Percentiles rank a stretch among this genome's conserved stretches.
phyloP scores from a whole-genome alignment of 1,284 basidiomycete species.

The Vanrija humicola region DNA sequence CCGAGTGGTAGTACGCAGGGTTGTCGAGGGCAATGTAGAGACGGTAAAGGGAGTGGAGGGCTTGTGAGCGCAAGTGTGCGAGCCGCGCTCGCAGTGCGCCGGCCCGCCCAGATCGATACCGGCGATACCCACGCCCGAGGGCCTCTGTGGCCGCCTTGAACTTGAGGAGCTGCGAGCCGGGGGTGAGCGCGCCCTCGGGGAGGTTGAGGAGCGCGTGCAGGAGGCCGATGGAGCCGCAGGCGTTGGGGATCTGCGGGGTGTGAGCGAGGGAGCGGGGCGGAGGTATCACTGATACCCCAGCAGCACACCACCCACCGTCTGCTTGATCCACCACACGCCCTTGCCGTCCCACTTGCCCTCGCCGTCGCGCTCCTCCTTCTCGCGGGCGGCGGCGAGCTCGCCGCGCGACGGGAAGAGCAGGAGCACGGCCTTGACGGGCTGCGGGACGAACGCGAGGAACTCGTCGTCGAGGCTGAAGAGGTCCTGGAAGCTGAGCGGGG shows the following conservation, averaged over 20 bases:
- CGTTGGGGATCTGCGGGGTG: conserved; percentile 63
- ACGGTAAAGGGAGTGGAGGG: too few relatives aligned
- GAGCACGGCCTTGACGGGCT: conserved; percentile 72
- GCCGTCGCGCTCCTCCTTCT: conserved; percentile 49
- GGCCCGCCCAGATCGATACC: not conserved
- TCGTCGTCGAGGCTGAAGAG: conserved; percentile 77
- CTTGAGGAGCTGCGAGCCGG: conserved; percentile 29
- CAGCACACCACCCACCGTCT: conserved; percentile 44
- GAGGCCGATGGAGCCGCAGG: conserved; percentile 83
- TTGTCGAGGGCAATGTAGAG: too few relatives aligned
- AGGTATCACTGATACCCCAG: too few relatives aligned
- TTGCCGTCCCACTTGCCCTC: conserved; percentile 28
- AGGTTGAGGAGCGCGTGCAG: conserved; percentile 61
- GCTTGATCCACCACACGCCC: conserved; percentile 51
- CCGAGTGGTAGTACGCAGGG: too few relatives aligned
- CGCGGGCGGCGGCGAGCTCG: conserved; percentile 54
- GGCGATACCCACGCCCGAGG: conserved; percentile 25
- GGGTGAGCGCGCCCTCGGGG: conserved; percentile 23
- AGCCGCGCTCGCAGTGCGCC: too few relatives aligned
- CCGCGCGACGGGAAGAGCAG: conserved; percentile 72
- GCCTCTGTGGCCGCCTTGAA: conserved; percentile 41
- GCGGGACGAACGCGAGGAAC: conserved; percentile 64
- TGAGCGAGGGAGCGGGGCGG: conserved; percentile 37
- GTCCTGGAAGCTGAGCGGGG: conserved; percentile 66
- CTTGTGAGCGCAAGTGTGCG: too few relatives aligned